Evolutionary conservation across 306 rosid species (phyloP).

Genomic region (Abrus pulchellus): DNA sequence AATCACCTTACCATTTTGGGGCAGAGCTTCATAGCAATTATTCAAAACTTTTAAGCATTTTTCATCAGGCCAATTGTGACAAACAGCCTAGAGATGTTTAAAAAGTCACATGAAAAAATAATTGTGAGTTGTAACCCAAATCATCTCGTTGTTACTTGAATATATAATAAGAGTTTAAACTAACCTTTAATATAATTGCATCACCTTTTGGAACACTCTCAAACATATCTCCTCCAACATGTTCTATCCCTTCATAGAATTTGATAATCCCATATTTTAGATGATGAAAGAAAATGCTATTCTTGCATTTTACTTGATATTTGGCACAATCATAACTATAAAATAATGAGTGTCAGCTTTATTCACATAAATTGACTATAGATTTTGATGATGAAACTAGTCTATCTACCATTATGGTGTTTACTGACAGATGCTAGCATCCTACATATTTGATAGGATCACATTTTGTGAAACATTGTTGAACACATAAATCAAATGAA

Average conservation of each 20-base stretch:
- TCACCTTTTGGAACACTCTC: constrained; percentile 45
- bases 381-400: no score
- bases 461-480: no score
- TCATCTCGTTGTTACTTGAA: neutral
- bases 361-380: no score
- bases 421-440: no score
- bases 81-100: constrained; percentile 23
- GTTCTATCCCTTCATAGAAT: constrained; percentile 43
- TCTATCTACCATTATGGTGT: no score
- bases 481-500: no score
- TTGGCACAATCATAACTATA: no score
- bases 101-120: neutral
- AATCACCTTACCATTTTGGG: constrained; percentile 40
- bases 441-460: no score
- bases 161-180: neutral
- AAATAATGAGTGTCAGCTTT: no score
- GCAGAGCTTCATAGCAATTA: constrained; percentile 36
- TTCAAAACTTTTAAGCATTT: constrained; percentile 19
- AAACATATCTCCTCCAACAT: constrained; percentile 46
- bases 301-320: no score
- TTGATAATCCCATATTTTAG: neutral
- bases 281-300: no score
- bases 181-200: constrained; percentile 47
- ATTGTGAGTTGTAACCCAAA: neutral
- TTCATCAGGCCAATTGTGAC: constrained; percentile 52